Percentiles rank a stretch among this genome's conserved stretches.
These are phyloP conservation scores for Ilex aquifolium DNA, from an alignment of 257 asterid species.

Conservation along the genomic window DNA sequence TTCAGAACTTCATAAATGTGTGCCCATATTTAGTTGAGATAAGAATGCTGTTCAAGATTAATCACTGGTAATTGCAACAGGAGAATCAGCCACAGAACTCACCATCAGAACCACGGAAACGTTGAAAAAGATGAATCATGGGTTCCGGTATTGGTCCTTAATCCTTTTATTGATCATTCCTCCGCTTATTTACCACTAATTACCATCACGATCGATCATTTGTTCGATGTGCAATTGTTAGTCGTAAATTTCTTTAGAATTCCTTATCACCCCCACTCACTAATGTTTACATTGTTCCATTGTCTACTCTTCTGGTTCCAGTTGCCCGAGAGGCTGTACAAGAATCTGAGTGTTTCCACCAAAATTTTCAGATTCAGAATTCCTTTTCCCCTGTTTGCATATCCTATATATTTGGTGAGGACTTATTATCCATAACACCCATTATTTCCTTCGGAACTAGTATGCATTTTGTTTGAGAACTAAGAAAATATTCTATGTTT, in stretches of 20 bases:
- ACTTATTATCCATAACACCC: too few relatives aligned
- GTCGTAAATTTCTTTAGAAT: too few relatives aligned
- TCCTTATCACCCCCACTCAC: background rate
- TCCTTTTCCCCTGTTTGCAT: conserved; percentile 42
- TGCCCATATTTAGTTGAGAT: background rate
- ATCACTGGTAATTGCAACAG: conserved; percentile 8
- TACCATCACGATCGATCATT: background rate
- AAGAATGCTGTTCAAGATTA: background rate
- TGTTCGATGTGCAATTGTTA: background rate
- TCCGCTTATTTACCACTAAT: too few relatives aligned
- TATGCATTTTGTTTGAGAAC: too few relatives aligned
- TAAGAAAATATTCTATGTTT: too few relatives aligned
- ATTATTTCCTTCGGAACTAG: too few relatives aligned
- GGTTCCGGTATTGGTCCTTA: conserved; percentile 35
- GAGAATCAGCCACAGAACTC: conserved; percentile 46
- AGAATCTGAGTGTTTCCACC: conserved; percentile 25
- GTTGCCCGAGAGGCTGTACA: conserved; percentile 36
- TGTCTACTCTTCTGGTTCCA: background rate
- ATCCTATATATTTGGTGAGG: conserved; percentile 39
- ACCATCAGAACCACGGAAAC: conserved; percentile 44
- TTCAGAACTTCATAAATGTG: background rate
- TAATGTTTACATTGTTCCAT: background rate
- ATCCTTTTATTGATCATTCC: background rate
- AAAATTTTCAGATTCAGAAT: conserved; percentile 35
- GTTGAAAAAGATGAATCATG: conserved; percentile 42